Percentiles rank a stretch among this genome's conserved stretches.
Conservation (phyloP, 768 basidiomycete genomes). For the Boletus rex-veris region DNA sequence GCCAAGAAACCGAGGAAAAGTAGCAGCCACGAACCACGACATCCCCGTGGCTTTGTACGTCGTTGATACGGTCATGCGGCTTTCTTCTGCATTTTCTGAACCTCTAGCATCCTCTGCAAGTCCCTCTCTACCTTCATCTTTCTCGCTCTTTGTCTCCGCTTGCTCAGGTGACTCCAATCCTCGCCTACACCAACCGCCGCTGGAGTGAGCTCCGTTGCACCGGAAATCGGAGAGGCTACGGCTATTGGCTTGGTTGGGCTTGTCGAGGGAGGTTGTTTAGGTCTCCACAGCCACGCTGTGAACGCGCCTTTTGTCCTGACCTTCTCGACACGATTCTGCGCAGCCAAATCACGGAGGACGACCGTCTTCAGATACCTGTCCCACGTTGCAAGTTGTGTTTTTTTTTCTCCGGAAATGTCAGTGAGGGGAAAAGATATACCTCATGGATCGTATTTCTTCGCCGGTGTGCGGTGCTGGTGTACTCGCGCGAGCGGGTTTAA, state of each 20-base stretch:
- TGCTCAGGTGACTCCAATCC: slow-evolving; percentile 58
- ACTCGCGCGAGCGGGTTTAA: slow-evolving; percentile 8
- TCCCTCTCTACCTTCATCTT: slow-evolving; percentile 44
- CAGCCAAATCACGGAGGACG: slow-evolving; percentile 47
- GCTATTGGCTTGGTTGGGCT: not conserved
- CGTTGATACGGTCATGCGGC: not conserved
- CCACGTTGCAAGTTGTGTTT: not conserved
- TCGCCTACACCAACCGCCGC: slow-evolving; percentile 33
- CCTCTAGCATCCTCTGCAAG: slow-evolving; percentile 36
- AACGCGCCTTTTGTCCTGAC: slow-evolving; percentile 32
- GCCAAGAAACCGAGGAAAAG: not conserved
- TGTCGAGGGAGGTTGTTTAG: not conserved
- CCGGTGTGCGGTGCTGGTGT: slow-evolving; percentile 38
- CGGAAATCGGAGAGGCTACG: not conserved
- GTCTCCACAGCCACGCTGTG: slow-evolving; percentile 43
- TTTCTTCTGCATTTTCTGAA: slow-evolving; percentile 26
- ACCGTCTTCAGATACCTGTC: slow-evolving; percentile 53
- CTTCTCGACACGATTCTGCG: slow-evolving; percentile 41
- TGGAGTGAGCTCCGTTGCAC: slow-evolving; percentile 14
- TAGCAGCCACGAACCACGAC: not conserved
- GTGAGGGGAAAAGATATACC: slow-evolving; percentile 30
- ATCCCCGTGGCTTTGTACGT: not conserved
- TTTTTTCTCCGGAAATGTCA: too few species aligned
- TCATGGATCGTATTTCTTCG: slow-evolving; percentile 53
- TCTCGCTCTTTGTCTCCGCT: slow-evolving; percentile 47